A percentile compares a stretch with the other conserved stretches of the same genome.
Conservation (phyloP, 805 yeast genomes). For the Candida corydali region DNA sequence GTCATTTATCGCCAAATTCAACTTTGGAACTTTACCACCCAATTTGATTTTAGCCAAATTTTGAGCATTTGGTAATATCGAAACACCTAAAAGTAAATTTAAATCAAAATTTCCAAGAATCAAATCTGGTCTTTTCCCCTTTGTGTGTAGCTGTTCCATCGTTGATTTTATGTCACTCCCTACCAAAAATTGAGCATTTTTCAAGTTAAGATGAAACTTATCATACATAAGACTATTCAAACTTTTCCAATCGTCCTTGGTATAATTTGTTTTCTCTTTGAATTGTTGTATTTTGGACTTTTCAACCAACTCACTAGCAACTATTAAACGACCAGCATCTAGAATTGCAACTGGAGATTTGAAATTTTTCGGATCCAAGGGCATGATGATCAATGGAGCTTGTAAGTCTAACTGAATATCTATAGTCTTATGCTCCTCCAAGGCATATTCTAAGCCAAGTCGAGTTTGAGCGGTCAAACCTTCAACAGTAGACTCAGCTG, state of each 20-base stretch:
- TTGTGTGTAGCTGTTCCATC: slow-evolving; percentile 61
- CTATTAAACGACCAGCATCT: slow-evolving; percentile 93
- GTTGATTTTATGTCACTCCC: slow-evolving; percentile 81
- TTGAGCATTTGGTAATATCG: slow-evolving; percentile 78
- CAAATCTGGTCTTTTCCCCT: slow-evolving; percentile 44
- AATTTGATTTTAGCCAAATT: slow-evolving; percentile 69
- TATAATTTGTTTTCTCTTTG: slow-evolving; percentile 56
- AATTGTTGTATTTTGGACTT: slow-evolving; percentile 63
- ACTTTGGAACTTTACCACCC: slow-evolving; percentile 71
- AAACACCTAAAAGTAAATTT: slow-evolving; percentile 70
- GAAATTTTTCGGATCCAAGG: slow-evolving; percentile 74
- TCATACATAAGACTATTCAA: slow-evolving; percentile 85
- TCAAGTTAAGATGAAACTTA: slow-evolving; percentile 67
- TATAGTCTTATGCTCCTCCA: slow-evolving; percentile 91
- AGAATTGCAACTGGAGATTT: slow-evolving; percentile 84
- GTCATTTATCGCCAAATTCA: slow-evolving; percentile 74
- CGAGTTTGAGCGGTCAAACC: slow-evolving; percentile 87
- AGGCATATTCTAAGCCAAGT: slow-evolving; percentile 86
- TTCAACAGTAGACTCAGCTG: slow-evolving; percentile 93
- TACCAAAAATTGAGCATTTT: slow-evolving; percentile 83
- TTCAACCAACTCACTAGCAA: slow-evolving; percentile 75
- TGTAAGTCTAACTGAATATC: slow-evolving; percentile 84
- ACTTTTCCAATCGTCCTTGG: slow-evolving; percentile 68
- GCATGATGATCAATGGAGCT: slow-evolving; percentile 87
- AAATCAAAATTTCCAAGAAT: slow-evolving; percentile 75